Base-by-base conservation (phyloP, 495 filamentous ascomycete species). In the Entonaema liquescens region DNA sequence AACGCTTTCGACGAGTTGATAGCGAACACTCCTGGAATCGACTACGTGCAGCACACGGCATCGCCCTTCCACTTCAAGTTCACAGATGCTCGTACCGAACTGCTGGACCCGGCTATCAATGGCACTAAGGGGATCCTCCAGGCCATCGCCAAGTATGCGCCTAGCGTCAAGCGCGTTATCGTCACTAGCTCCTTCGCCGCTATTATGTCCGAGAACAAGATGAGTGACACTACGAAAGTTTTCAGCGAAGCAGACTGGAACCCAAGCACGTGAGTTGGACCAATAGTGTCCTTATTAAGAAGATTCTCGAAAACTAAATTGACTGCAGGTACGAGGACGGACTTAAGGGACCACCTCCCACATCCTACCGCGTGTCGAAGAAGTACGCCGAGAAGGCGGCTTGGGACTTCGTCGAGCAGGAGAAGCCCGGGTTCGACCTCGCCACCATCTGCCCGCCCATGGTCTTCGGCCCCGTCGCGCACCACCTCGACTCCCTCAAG, bases 121-220 rank as follows among this genome's bases (percentile, higher is more conserved):
- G 95, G 95, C 44, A 98, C 94, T 5, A 93, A 89, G 0, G 87
- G 88, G 12, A 89, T 98, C 60, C 81, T 98, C 49, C 86, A 87
- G 66, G 90, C 92, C 13, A 86, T 95, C 76, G 90, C 91, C 77
- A 87, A 88, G 57, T 83, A 85, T 65, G 93, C 93, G 0, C 93
- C 93, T 0, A 79, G 80, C 0, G 93, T 97, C 40, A 94, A 92
- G 80, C 84, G 90, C 59, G 91, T 97, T 11, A 89, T 94, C 53
- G 86, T 97, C 70, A 97, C 94, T 1, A 92, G 89, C 29, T 95
- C 92, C 15, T 97, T 95, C 79, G 94, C 94, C 7, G 83, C 92
- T 19, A 91, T 96, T 65, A 52, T 92, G 49, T 79, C 91, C 59
- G 71, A 81, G 42, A n/a, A 28, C 71, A 9, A 60, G 71, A 19